phyloP scores from a whole-genome alignment of 306 rosid species.

The Cicer arietinum region DNA sequence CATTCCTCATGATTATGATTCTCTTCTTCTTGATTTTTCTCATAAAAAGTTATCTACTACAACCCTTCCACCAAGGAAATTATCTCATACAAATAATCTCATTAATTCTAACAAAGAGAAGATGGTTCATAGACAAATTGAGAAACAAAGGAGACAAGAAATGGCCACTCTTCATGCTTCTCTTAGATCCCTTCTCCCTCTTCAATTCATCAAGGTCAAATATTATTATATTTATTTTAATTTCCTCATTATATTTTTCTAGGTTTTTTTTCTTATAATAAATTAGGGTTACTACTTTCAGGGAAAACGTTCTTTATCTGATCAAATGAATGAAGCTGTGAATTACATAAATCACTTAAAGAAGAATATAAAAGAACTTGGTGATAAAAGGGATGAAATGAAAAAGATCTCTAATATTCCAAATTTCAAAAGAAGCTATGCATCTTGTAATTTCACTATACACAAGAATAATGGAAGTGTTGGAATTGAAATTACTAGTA shows the following conservation, averaged over 20 bases:
- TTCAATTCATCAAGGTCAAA: slow-evolving; percentile 54
- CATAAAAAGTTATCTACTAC: slow-evolving; percentile 4
- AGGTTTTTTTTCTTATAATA: not conserved
- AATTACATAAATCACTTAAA: slow-evolving; percentile 61
- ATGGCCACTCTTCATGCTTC: slow-evolving; percentile 67
- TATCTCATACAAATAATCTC: not conserved
- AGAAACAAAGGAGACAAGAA: slow-evolving; percentile 75
- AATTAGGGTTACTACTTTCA: slow-evolving; percentile 37
- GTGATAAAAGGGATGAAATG: slow-evolving; percentile 53
- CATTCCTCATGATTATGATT: slow-evolving; percentile 47
- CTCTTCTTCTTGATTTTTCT: slow-evolving; percentile 31
- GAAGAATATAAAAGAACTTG: slow-evolving; percentile 53
- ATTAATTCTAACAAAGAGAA: not conserved
- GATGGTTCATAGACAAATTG: slow-evolving; percentile 64
- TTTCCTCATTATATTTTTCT: not conserved
- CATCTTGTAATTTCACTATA: slow-evolving; percentile 35
- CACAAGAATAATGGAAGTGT: slow-evolving; percentile 49
- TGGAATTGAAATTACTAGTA: slow-evolving; percentile 45
- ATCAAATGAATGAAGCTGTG: slow-evolving; percentile 64
- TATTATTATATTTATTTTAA: not conserved
- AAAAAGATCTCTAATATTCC: slow-evolving; percentile 29
- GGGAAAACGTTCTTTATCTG: slow-evolving; percentile 81
- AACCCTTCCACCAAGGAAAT: slow-evolving; percentile 10
- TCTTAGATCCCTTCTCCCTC: slow-evolving; percentile 70
- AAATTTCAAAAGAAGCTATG: slow-evolving; percentile 4